Evolutionary conservation across 805 yeast genomes (phyloP).

Genomic region (Babjeviella inositovora): DNA sequence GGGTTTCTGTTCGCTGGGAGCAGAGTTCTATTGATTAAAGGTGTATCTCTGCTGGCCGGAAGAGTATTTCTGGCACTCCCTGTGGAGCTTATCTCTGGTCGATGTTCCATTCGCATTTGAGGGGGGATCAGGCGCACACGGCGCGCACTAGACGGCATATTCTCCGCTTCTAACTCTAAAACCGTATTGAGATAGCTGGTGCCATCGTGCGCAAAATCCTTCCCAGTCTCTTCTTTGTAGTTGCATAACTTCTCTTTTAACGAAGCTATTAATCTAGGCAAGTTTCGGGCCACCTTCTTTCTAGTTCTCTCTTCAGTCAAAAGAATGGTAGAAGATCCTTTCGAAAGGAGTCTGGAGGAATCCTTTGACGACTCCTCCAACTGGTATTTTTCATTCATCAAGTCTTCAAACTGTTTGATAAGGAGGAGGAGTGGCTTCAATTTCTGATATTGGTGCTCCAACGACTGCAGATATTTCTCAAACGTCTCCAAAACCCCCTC

Average conservation of each 20-base stretch:
- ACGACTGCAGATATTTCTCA: conserved; percentile 38
- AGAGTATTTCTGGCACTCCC: no score
- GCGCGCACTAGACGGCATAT: no score
- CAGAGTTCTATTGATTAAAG: no score
- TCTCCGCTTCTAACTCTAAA: no score
- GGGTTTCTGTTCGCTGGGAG: no score
- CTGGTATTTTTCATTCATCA: conserved; percentile 42
- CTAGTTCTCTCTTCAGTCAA: conserved; percentile 69
- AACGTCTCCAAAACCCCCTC: conserved; percentile 49
- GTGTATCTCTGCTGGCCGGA: no score
- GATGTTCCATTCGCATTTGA: no score
- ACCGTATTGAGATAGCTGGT: no score
- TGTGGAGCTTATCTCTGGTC: no score
- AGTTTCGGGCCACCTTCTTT: conserved; percentile 43
- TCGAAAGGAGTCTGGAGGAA: conserved; percentile 60
- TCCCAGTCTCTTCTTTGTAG: conserved; percentile 26
- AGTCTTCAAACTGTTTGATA: conserved; percentile 35
- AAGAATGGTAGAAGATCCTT: conserved; percentile 65
- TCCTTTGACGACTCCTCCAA: conserved; percentile 63
- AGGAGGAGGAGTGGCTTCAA: conserved; percentile 38
- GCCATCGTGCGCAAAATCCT: no score
- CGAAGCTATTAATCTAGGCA: conserved; percentile 46
- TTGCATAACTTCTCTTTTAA: conserved; percentile 27
- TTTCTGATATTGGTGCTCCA: conserved; percentile 31
- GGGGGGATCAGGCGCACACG: no score